A percentile compares a stretch with the other conserved stretches of the same genome.
Conservation (phyloP, 768 basidiomycete species). For the Boletus edulis region DNA sequence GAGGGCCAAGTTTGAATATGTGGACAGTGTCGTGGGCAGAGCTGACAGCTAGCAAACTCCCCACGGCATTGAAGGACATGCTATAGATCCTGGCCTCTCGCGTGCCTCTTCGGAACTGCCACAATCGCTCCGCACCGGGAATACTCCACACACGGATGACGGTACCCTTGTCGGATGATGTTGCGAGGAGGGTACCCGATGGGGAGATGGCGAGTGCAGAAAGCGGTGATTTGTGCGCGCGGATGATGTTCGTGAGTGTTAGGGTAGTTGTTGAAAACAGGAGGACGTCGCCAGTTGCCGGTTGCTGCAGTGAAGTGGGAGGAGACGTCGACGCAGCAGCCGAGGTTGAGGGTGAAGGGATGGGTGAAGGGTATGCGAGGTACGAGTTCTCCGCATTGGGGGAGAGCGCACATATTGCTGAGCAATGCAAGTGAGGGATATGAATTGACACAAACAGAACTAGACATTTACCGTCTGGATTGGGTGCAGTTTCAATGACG, state of each 20-base stretch:
- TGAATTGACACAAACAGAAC: background rate
- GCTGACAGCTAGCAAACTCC: constrained; percentile 84
- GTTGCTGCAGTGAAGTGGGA: constrained; percentile 43
- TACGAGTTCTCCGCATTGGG: constrained; percentile 92
- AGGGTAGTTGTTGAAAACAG: constrained; percentile 92
- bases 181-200: constrained; percentile 86
- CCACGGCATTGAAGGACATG: constrained; percentile 80
- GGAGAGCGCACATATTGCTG: constrained; percentile 93
- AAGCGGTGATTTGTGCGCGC: constrained; percentile 94
- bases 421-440: constrained; percentile 2
- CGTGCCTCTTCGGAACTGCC: constrained; percentile 92
- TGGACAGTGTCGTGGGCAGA: constrained; percentile 95
- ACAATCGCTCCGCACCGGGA: constrained; percentile 89
- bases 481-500: constrained; percentile 95
- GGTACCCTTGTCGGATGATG: constrained; percentile 92
- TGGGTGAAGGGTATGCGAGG: constrained; percentile 94
- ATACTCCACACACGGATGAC: constrained; percentile 94
- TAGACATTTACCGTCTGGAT: constrained; percentile 75
- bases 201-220: constrained; percentile 84
- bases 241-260: constrained; percentile 92
- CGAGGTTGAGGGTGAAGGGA: constrained; percentile 75
- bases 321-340: constrained; percentile 38
- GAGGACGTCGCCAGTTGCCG: constrained; percentile 77
- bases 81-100: constrained; percentile 84
- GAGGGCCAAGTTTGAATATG: constrained; percentile 81